These are phyloP conservation scores for Auxenochlorella pyrenoidosa DNA, from an alignment of 139 green algal genomes.

Conservation along the genomic window DNA sequence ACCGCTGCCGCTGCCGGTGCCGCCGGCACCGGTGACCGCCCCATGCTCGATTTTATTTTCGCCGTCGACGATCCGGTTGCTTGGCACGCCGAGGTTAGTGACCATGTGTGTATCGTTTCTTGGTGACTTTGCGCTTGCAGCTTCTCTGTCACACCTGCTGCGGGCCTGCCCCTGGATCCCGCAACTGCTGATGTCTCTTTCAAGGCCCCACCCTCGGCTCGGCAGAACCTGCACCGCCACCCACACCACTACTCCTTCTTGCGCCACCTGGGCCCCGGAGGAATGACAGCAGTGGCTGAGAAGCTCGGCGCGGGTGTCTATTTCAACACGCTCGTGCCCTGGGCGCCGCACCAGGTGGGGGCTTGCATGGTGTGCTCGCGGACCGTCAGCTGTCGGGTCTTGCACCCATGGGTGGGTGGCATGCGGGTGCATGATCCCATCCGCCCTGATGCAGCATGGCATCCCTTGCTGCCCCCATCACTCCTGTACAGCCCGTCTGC, in stretches of 20 bases:
- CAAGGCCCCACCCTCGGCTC: neutral
- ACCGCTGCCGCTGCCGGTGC: neutral
- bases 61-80: constrained; percentile 69
- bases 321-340: constrained; percentile 56
- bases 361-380: too few relatives aligned
- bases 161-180: too few relatives aligned
- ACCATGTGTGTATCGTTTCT: neutral
- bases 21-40: constrained; percentile 2
- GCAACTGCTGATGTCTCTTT: neutral
- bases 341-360: constrained; percentile 19
- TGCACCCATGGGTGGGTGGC: too few relatives aligned
- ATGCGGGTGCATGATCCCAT: too few relatives aligned
- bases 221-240: constrained; percentile 80
- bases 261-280: constrained; percentile 43
- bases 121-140: neutral
- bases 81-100: constrained; percentile 77
- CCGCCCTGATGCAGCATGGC: neutral
- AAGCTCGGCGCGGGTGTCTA: constrained; percentile 46
- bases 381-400: too few relatives aligned
- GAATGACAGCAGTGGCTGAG: constrained; percentile 51
- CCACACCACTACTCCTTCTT: constrained; percentile 79
- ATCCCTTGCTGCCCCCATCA: too few relatives aligned
- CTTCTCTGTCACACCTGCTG: too few relatives aligned
- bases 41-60: constrained; percentile 90
- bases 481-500: too few relatives aligned